Conservation (phyloP, 257 asterid species). For the Lycium ferocissimum region DNA sequence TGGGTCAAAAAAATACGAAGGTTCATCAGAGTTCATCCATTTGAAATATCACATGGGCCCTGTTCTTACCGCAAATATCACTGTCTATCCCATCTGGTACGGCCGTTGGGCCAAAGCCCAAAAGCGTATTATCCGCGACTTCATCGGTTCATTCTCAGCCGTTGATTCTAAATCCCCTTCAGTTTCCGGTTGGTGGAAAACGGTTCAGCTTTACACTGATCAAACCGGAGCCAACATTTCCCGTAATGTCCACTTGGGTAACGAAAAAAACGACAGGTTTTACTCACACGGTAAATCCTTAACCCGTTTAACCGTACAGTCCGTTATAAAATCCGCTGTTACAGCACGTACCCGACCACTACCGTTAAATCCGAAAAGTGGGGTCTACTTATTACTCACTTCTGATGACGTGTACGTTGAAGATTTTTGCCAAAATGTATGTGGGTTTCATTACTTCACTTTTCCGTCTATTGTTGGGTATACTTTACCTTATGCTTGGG, state of each 20-base stretch:
- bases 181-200: conserved; percentile 82
- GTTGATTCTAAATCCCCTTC: conserved; percentile 53
- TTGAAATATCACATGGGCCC: conserved; percentile 91
- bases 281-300: conserved; percentile 69
- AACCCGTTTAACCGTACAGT: conserved; percentile 70
- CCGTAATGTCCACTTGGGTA: conserved; percentile 56
- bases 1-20: conserved; percentile 80
- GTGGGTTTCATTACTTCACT: conserved; percentile 86
- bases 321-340: conserved; percentile 68
- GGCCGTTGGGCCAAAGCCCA: conserved; percentile 69
- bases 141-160: conserved; percentile 74
- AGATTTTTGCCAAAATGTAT: conserved; percentile 68
- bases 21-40: conserved; percentile 77
- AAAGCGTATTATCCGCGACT: conserved; percentile 85
- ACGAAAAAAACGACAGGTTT: conserved; percentile 66
- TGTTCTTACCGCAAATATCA: conserved; percentile 71
- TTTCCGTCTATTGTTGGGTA: conserved; percentile 88
- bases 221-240: conserved; percentile 73
- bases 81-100: conserved; percentile 88
- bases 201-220: conserved; percentile 72
- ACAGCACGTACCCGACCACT: conserved; percentile 64
- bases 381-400: conserved; percentile 75
- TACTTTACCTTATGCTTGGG: conserved; percentile 94
- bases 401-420: conserved; percentile 71
- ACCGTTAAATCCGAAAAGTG: conserved; percentile 70